Evolutionary conservation across 352 stramenopile species (phyloP), one percentile per base, ranked within the genome.

Genomic region (Pythium aristosporum): DNA sequence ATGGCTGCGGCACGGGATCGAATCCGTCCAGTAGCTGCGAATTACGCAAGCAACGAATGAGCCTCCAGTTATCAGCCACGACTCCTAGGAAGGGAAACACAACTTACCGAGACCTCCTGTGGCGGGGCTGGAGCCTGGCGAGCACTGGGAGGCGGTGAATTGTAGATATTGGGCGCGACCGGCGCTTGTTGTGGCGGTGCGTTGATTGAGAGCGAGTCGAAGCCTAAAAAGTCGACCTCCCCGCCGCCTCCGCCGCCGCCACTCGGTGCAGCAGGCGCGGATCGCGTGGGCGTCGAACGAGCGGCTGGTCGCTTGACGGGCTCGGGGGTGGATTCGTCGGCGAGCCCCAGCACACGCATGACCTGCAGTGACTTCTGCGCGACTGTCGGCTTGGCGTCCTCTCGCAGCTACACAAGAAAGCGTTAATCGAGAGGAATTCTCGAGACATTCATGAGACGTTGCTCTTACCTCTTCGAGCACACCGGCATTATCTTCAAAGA

Each of bases 401-500:
- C 87, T 44, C 68, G 69, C 3, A 94, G 60, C 80, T 90, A 39
- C 34, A 57, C 1, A 11, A 55, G 32, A 63, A n/a, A 46, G 13
- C 6, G 2, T 46, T 2, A 46, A 13, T 9, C 13, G 5, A 46
- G 39, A 46, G 39, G 10, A 13, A 13, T 46, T 15, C 12, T 15
- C 12, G 18, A 25, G 44, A 32, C 1, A 50, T 3, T 39, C 11
- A 8, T 7, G 16, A 32, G 16, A 32, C 34, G 15, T 7, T 13
- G n/a, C 25, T 61, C 67, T 5, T 63, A 90, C 77, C 68, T 88
- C 81, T 70, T 96, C 77, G 3, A 96, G 57, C 6, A 94, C 77
- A 46, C 92, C 87, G 18, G 89, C 71, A 48, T 96, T 94, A 41
- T 91, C 87, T 57, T 91, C 81, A 55, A 94, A 92, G 69, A 87